These are phyloP conservation scores for Cytospora schulzeri DNA, from an alignment of 2,329 filamentous ascomycete genomes.

Conservation along the genomic window DNA sequence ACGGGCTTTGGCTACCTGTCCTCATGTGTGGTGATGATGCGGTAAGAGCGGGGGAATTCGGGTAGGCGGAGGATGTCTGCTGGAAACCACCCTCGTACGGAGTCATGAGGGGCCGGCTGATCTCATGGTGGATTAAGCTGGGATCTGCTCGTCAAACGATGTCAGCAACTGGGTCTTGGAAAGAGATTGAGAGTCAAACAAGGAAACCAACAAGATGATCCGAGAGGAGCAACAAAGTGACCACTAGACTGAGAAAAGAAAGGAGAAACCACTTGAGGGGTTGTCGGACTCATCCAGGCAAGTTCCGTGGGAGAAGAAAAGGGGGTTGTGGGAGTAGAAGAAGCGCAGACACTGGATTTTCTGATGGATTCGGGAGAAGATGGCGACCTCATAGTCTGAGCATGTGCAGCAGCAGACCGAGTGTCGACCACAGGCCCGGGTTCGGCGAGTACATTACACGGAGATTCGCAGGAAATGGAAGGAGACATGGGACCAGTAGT, in stretches of 20 bases:
- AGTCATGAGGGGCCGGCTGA: slow-evolving; percentile 52
- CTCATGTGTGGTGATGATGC: slow-evolving; percentile 53
- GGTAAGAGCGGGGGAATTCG: slow-evolving; percentile 66
- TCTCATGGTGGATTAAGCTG: slow-evolving; percentile 58
- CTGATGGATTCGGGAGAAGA: slow-evolving; percentile 34
- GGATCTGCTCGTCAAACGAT: slow-evolving; percentile 47
- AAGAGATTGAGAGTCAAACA: slow-evolving; percentile 35
- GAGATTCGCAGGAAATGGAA: slow-evolving; percentile 31
- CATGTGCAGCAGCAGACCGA: slow-evolving; percentile 31
- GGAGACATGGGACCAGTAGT: slow-evolving; percentile 34
- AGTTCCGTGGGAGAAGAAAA: slow-evolving; percentile 37
- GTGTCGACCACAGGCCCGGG: slow-evolving; percentile 35
- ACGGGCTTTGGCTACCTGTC: slow-evolving; percentile 66
- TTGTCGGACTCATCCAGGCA: slow-evolving; percentile 37
- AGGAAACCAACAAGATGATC: slow-evolving; percentile 57
- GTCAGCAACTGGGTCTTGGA: slow-evolving; percentile 39
- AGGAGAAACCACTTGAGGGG: slow-evolving; percentile 41
- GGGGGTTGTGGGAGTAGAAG: slow-evolving; percentile 38
- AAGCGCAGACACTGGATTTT: slow-evolving; percentile 36
- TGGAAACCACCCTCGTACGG: slow-evolving; percentile 54
- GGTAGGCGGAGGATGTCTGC: slow-evolving; percentile 49
- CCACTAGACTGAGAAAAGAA: slow-evolving; percentile 57
- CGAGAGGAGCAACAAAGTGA: slow-evolving; percentile 54
- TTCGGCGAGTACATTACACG: slow-evolving; percentile 31
- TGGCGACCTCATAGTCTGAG: slow-evolving; percentile 32